Base-by-base conservation (phyloP, 2,329 filamentous ascomycete species). In the Xylariaceae sp. region DNA sequence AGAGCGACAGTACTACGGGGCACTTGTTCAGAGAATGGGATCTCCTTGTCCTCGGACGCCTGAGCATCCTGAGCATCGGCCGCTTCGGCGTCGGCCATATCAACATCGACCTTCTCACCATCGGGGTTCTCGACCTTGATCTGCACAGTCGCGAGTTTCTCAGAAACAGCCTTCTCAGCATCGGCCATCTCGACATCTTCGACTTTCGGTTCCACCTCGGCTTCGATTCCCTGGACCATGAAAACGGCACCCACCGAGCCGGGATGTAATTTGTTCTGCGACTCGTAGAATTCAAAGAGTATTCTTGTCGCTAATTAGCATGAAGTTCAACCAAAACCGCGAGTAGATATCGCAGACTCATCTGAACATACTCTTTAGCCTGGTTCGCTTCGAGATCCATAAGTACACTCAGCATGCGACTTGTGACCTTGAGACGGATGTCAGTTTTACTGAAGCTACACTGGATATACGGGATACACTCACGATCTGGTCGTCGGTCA, bases 181-280 rank as follows among this genome's bases (percentile, higher is more conserved):
- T 42, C 87, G 53, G 80, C 82, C 75, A 90, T 88, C 50, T 87
- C 85, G 59, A 91, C 83, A 55, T 89, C 87, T n/a, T 78, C 83
- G 67, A 88, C 80, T 42, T 79, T 76, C 23, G 74, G 66, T 11
- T 74, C 72, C 15, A 71, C 70, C 4, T 69, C 37, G 37, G 37
- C 37, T 42, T 42, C 37, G 37, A 13, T 7, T 42, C 37, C 37
- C 54, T 87, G 88, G 51, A 99, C 72, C 53, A 97, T 78, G 74
- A 97, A 99, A n/a, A 92, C 97, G 50, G 93, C 94, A 75, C 95
- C 85, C n/a, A 97, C 79, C 30, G 85, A 87, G 18, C 85, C 82
- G 0, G 88, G 81, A 62, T 86, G 88, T 73, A 88, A 90, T 57
- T 78, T 80, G 73, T 92, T 96, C 71, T 96, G 89, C 58, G 80